Base-by-base conservation (phyloP, 371 early-diverging fungal species). In the Syncephalastrum racemosum region DNA sequence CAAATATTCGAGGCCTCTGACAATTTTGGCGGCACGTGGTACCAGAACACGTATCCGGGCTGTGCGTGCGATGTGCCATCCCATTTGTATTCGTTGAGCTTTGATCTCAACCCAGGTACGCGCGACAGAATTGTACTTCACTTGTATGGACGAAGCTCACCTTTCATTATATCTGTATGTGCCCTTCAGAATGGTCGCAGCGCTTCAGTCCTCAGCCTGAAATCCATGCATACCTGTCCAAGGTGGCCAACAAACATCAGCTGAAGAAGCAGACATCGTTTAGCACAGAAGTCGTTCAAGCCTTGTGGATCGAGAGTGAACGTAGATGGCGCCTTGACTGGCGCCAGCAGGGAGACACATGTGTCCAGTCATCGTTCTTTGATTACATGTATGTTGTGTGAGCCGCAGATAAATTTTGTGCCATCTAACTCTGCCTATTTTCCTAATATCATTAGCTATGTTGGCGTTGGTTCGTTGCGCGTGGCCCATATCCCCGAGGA, bases 1-100 rank as follows among this genome's bases (percentile, higher is more conserved):
- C 66, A 71, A 24, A 58, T 88, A n/a, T 85, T 76, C 62, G 88
- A 88, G 53, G 65, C 70, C 20, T 71, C 71, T 18, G 62, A 68
- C 4, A 80, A 77, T 39, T 62, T 86, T 16, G 86, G 85, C 1
- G 88, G 86, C 8, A 84, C 83, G 6, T 88, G 88, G 88, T 68
- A 71, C 48, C 57, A 66, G 19, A 88, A 86, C 60, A 80, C 64
- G 0, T 86, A 86, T 50, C 86, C 85, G 15, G 87, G 85, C 0
- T 70, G 50, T 7, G 55, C 42, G 13, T 83, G 85, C 58, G 85
- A 88, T 66, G 68, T 86, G n/a, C 70, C 75, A 12, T 76, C 82
- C 4, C 80, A 83, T 63, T 56, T 79, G 31, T 88, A 85, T 65
- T 76, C 73, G 19, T 65, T 77, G 46, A 71, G 70, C 23, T 78